Percentiles rank a stretch among this genome's conserved stretches.
Conservation (phyloP, 2,329 filamentous ascomycete species). For the Trichoderma oligosporum region DNA sequence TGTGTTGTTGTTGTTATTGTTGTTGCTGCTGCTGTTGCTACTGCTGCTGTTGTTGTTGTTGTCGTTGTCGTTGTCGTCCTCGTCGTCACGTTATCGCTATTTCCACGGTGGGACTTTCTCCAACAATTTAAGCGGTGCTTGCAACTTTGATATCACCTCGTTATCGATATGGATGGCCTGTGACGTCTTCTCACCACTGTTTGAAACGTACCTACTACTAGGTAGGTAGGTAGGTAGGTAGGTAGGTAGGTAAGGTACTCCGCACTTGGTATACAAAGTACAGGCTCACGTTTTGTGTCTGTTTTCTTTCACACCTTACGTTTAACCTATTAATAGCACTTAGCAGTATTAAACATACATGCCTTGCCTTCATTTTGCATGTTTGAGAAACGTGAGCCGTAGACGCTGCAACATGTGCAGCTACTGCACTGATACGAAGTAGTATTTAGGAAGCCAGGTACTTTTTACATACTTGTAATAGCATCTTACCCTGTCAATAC, state of each 20-base stretch:
- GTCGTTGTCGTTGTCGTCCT: background rate
- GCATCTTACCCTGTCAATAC: background rate
- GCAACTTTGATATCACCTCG: slow-evolving; percentile 4
- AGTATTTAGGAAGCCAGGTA: background rate
- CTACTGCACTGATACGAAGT: background rate
- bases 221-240: too few species aligned
- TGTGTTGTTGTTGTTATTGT: background rate
- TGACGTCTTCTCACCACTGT: too few species aligned
- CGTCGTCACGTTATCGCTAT: slow-evolving; percentile 7
- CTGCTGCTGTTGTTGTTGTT: background rate
- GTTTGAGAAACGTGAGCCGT: slow-evolving; percentile 5
- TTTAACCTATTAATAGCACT: too few species aligned
- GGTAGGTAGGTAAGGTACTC: too few species aligned
- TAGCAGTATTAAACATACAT: background rate
- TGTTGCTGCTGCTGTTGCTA: background rate
- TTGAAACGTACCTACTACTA: too few species aligned
- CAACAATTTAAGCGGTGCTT: background rate
- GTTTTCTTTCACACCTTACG: too few species aligned
- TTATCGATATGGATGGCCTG: slow-evolving; percentile 10
- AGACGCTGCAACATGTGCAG: too few species aligned
- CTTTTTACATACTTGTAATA: background rate
- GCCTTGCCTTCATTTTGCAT: background rate
- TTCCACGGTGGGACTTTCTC: background rate
- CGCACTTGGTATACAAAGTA: too few species aligned
- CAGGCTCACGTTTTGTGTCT: too few species aligned